A percentile compares a stretch with the other conserved stretches of the same genome.
These are phyloP conservation scores for Tarenaya hassleriana DNA, from an alignment of 345 rosid genomes.

Conservation along the genomic window DNA sequence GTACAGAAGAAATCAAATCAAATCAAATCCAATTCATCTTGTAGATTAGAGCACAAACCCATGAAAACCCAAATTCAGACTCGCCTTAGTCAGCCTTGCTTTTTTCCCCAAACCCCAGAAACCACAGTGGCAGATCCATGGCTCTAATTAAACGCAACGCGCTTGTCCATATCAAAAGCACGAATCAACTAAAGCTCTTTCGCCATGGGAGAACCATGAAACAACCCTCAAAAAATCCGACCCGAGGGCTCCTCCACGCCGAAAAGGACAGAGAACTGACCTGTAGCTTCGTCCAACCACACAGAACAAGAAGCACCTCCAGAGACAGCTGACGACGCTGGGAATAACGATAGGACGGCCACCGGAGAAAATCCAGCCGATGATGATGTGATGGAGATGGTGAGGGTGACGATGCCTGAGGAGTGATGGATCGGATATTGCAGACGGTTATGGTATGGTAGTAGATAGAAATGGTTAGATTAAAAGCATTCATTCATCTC, in stretches of 20 bases:
- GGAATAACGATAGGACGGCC: background rate
- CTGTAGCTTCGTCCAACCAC: slow-evolving; percentile 8
- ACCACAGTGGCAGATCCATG: slow-evolving; percentile 57
- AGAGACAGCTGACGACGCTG: slow-evolving; percentile 9
- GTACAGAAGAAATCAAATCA: slow-evolving; percentile 4
- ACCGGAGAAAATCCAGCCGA: slow-evolving; percentile 5
- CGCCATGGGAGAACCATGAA: slow-evolving; percentile 3
- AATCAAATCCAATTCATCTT: slow-evolving; percentile 20
- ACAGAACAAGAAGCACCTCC: slow-evolving; percentile 4
- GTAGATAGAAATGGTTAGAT: slow-evolving; percentile 33
- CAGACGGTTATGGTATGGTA: slow-evolving; percentile 32
- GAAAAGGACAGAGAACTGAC: slow-evolving; percentile 15
- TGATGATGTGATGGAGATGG: slow-evolving; percentile 26
- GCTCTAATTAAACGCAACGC: slow-evolving; percentile 56
- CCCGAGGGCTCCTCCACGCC: slow-evolving; percentile 3
- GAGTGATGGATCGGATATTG: slow-evolving; percentile 23
- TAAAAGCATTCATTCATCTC: slow-evolving; percentile 13
- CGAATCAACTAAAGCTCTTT: slow-evolving; percentile 21
- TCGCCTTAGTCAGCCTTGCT: slow-evolving; percentile 52
- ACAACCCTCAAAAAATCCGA: background rate
- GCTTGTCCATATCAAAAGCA: slow-evolving; percentile 36
- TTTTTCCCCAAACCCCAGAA: slow-evolving; percentile 66
- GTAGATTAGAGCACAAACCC: slow-evolving; percentile 38
- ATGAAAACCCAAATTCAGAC: slow-evolving; percentile 17
- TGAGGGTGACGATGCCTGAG: slow-evolving; percentile 29